Evolutionary conservation across 805 yeast species (phyloP).

Genomic region (Candida loeiensis): DNA sequence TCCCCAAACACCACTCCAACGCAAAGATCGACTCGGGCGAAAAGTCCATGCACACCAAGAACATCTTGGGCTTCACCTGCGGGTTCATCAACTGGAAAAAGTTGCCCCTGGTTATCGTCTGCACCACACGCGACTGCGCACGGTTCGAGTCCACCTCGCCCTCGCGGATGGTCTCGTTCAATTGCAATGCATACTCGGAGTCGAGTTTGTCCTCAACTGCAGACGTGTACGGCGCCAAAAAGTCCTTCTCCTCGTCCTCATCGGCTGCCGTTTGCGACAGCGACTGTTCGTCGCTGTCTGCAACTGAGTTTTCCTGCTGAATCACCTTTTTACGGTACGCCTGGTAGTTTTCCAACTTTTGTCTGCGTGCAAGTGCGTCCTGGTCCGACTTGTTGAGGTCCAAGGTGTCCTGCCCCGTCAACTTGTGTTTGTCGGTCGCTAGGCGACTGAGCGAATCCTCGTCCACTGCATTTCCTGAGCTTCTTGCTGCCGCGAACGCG

Average conservation of each 20-base stretch:
- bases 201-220: constrained; percentile 65
- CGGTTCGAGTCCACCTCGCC: constrained; percentile 54
- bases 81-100: constrained; percentile 51
- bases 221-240: constrained; percentile 62
- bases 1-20: constrained; percentile 83
- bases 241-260: constrained; percentile 19
- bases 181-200: constrained; percentile 51
- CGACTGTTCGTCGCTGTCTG: constrained; percentile 3
- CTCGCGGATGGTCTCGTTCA: constrained; percentile 51
- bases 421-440: constrained; percentile 34
- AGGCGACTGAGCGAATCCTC: constrained; percentile 30
- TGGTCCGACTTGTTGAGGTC: constrained; percentile 45
- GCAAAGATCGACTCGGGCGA: constrained; percentile 82
- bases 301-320: constrained; percentile 45
- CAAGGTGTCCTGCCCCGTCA: constrained; percentile 42
- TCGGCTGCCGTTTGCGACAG: constrained; percentile 1
- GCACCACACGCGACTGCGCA: constrained; percentile 55
- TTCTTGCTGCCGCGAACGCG: constrained; percentile 55
- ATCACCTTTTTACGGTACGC: constrained; percentile 57
- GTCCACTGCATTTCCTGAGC: constrained; percentile 36
- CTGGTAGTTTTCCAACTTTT: constrained; percentile 54
- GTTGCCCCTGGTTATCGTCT: constrained; percentile 67
- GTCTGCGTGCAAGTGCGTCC: constrained; percentile 45
- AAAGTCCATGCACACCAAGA: constrained; percentile 74
- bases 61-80: constrained; percentile 51